These are phyloP conservation scores for Pyronema omphalodes DNA, from an alignment of 495 filamentous ascomycete genomes.

Conservation along the genomic window DNA sequence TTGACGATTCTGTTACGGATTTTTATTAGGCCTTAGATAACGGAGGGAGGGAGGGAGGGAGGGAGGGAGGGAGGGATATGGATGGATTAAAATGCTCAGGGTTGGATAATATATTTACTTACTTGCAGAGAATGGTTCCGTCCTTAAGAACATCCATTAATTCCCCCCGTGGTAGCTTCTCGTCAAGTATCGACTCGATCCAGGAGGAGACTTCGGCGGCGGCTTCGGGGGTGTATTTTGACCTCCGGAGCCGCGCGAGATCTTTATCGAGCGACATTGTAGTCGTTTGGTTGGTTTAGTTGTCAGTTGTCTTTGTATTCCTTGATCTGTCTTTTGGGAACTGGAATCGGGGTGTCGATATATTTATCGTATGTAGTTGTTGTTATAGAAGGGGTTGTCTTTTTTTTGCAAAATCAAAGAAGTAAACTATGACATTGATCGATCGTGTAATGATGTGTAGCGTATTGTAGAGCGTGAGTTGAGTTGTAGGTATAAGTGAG, in stretches of 20 bases:
- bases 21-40: slow-evolving; percentile 19
- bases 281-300: slow-evolving; percentile 53
- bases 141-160: slow-evolving; percentile 74
- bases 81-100: too few species aligned
- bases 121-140: slow-evolving; percentile 86
- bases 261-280: slow-evolving; percentile 89
- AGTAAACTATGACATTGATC: too few species aligned
- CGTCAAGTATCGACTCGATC: slow-evolving; percentile 58
- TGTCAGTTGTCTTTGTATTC: not conserved
- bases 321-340: too few species aligned
- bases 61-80: slow-evolving; percentile 2
- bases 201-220: slow-evolving; percentile 70
- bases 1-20: slow-evolving; percentile 66
- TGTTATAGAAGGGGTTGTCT: too few species aligned
- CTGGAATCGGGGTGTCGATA: too few species aligned
- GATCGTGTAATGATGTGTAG: too few species aligned
- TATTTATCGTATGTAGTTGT: too few species aligned
- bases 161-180: slow-evolving; percentile 50
- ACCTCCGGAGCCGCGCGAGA: slow-evolving; percentile 77
- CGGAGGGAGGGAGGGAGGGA: not conserved
- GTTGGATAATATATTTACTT: too few species aligned
- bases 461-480: too few species aligned
- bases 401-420: too few species aligned
- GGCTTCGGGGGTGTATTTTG: slow-evolving; percentile 84
- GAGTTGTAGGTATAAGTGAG: too few species aligned